Base-by-base conservation (phyloP, 805 yeast genomes). In the Hanseniaspora thailandica region DNA sequence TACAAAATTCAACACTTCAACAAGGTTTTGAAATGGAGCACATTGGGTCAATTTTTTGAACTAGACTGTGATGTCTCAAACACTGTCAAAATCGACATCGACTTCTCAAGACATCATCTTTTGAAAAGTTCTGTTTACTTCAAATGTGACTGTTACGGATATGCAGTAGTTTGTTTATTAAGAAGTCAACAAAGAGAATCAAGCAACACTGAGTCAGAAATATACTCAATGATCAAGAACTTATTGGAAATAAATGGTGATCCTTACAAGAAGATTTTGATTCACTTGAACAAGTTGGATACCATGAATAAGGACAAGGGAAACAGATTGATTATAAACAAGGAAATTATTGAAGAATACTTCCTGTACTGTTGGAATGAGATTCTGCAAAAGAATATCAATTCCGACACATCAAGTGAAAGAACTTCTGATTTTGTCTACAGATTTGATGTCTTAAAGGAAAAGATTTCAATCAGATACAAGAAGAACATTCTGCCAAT, bases 111-210 rank as follows among this genome's bases (percentile, higher is more conserved):
- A 50, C 54, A 50, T 22, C 54, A 50, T 28, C 36, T 50, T 19
- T 35, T 50, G 26, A 50, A 50, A 35, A 43, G 47, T 17, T 50
- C 54, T 17, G 54, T 51, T n/a, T 51, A 51, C 28, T 45, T 51
- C 45, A 45, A 45, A 31, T 51, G 55, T 45, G 55, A 54, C 31
- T 54, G 53, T 38, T 54, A 41, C 38, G 55, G 55, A 19, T 43
- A 54, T 43, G 52, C 55, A 15, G 53, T 47, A 35, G 45, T 39
- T 19, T 51, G 55, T 45, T 38, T 63, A 51, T 67, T 77, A 45
- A 69, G 86, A 58, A 77, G 20, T 69, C 76, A 57, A 75, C 85
- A 13, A 72, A 82, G 55, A 68, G 74, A 30, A 74, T 77, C 22
- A 70, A 71, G 47, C 64, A 66, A 19, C 13, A 33, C 22, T 20